Percentiles rank a stretch among this genome's conserved stretches.
These are phyloP conservation scores for Geotrichum europaeum DNA, from an alignment of 1,139 yeast genomes.

Conservation along the genomic window DNA sequence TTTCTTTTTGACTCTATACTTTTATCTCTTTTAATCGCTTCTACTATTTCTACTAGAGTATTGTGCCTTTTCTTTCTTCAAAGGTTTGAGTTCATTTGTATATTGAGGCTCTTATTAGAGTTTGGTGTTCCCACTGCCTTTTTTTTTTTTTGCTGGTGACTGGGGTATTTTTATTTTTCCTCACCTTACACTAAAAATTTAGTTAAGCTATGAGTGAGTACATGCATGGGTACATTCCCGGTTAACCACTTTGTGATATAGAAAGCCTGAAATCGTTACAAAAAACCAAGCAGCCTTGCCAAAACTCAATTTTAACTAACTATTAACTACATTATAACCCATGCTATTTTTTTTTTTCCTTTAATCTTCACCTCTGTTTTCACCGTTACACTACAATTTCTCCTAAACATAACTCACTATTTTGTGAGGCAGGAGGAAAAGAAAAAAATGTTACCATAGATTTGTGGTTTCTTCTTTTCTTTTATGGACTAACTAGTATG, in stretches of 20 bases:
- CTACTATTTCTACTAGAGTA: neutral
- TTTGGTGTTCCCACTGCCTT: too few species aligned
- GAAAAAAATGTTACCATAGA: neutral
- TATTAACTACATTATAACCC: neutral
- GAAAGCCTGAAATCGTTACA: neutral
- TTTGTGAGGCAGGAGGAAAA: neutral
- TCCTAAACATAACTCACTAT: neutral
- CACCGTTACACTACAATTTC: neutral
- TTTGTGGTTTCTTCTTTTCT: too few species aligned
- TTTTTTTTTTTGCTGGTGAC: too few species aligned
- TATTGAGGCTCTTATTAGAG: too few species aligned
- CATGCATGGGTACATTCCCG: neutral
- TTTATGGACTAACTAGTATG: neutral
- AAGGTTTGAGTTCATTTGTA: too few species aligned
- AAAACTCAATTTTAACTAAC: neutral
- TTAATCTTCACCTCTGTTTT: neutral
- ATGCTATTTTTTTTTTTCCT: neutral
- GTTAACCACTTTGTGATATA: neutral
- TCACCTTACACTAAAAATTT: neutral
- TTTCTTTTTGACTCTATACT: neutral
- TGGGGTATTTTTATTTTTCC: too few species aligned
- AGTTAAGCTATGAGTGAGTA: neutral
- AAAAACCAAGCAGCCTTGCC: neutral
- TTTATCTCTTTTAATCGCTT: neutral
- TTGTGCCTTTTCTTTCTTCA: neutral